phyloP scores from a whole-genome alignment of 495 filamentous ascomycete genomes.

The Lasiosphaeria miniovina region DNA sequence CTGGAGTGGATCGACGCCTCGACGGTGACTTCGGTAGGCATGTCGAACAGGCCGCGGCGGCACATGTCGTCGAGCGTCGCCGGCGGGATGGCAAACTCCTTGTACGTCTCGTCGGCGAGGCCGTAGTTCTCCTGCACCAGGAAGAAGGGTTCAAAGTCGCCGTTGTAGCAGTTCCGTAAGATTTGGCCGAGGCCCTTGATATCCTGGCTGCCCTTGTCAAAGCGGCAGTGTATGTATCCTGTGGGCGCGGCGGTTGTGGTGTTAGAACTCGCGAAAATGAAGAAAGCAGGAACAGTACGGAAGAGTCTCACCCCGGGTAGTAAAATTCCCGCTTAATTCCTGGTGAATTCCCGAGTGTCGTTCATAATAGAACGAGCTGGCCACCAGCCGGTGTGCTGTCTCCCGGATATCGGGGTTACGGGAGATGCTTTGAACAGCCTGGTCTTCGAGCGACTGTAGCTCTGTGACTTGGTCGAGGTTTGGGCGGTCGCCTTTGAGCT shows the following conservation, averaged over 20 bases:
- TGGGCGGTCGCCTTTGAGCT: conserved; percentile 17
- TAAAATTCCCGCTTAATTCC: conserved; percentile 16
- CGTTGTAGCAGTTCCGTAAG: conserved; percentile 25
- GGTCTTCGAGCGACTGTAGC: conserved; percentile 20
- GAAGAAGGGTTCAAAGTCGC: conserved; percentile 37
- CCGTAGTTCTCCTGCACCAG: conserved; percentile 24
- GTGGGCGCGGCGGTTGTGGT: neutral
- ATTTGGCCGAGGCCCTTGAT: conserved; percentile 31
- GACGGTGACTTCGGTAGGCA: conserved; percentile 21
- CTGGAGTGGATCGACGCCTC: conserved; percentile 21
- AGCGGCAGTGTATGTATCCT: conserved; percentile 37
- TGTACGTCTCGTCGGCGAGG: conserved; percentile 11
- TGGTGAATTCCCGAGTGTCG: conserved; percentile 28
- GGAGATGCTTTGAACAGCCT: conserved; percentile 22
- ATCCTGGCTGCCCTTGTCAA: conserved; percentile 23
- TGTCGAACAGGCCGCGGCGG: conserved; percentile 27
- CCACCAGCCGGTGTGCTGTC: conserved; percentile 36
- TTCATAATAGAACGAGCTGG: conserved; percentile 41
- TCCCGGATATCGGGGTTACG: conserved; percentile 27
- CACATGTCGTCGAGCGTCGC: conserved; percentile 30
- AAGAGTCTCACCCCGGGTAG: conserved; percentile 26
- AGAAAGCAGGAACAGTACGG: neutral
- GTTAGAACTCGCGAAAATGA: neutral
- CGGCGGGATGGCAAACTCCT: conserved; percentile 25
- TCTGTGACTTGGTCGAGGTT: conserved; percentile 27